Base-by-base conservation (phyloP, 2,329 filamentous ascomycete genomes). In the Venturiaceae sp. region DNA sequence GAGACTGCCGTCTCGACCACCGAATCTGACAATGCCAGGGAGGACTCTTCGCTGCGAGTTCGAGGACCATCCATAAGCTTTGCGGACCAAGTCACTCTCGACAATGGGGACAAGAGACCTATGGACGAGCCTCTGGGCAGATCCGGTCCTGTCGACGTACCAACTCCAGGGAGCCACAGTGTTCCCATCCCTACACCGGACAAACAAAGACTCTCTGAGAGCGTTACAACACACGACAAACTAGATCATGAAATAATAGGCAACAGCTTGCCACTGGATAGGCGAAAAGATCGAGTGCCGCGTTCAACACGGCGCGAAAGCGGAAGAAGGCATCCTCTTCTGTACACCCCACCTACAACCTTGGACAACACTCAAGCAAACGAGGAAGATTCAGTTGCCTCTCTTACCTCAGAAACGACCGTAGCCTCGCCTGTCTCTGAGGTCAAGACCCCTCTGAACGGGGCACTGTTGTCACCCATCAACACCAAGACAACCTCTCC, bases 21-120 rank as follows among this genome's bases (percentile, higher is more conserved):
- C 23, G 44, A 50, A 50, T 50, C 44, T 50, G 44, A 50, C 44
- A 30, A 50, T 50, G 28, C 44, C 44, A 50, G 44, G 44, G 26
- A 30, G 44, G 44, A 50, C 44, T 50, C 44, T 7, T 50, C 44
- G n/a, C 26, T 50, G 3, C 23, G 44, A 30, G 44, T 50, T 11
- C 70, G 72, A 34, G 67, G 66, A 36, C 67, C 67, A 28, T 73
- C 72, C 34, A 74, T 75, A 59, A 74, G 67, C 64, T 75, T 75
- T 65, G 68, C 70, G 60, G 64, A 67, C 19, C 63, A 72, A 60
- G 72, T 74, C 34, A 71, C 66, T 3, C 68, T 75, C 52, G 73
- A 75, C 61, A 68, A 68, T 58, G 73, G 73, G 55, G 66, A 71
- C 55, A 66, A 66, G n/a, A 64, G 71, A 11, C 67, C 67, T 16